These are phyloP conservation scores for Berberis thunbergii DNA, from an alignment of 164 flowering plant species.

Conservation along the genomic window DNA sequence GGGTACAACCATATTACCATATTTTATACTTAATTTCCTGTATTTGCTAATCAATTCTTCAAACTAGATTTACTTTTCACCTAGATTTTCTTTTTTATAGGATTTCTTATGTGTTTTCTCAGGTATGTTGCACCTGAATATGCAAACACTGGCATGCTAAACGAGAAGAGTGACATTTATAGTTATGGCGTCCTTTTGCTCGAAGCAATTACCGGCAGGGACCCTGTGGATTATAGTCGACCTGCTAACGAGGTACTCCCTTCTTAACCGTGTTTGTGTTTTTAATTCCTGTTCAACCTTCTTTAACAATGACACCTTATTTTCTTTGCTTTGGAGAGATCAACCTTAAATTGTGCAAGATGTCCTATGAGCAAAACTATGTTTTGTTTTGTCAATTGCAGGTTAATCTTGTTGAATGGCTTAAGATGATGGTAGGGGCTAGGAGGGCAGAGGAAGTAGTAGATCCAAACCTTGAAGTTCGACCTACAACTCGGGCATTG, in stretches of 20 bases:
- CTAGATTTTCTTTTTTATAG: background rate
- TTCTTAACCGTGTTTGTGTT: background rate
- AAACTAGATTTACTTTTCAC: background rate
- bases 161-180: constrained; percentile 72
- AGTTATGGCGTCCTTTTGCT: constrained; percentile 75
- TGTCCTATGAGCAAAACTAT: background rate
- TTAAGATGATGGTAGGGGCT: constrained; percentile 66
- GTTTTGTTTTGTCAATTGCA: constrained; percentile 11
- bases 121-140: constrained; percentile 84
- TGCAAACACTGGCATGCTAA: constrained; percentile 66
- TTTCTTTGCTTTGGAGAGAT: background rate
- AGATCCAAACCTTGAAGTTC: constrained; percentile 49
- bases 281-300: background rate
- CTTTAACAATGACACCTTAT: background rate
- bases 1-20: constrained; percentile 30
- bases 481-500: constrained; percentile 51
- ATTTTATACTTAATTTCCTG: background rate
- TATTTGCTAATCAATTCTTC: background rate
- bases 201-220: constrained; percentile 64
- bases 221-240: constrained; percentile 65
- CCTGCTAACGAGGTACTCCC: constrained; percentile 54
- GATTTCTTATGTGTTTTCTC: constrained; percentile 10
- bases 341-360: background rate
- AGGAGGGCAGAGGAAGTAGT: constrained; percentile 74
- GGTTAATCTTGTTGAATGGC: constrained; percentile 83